These are phyloP conservation scores for Calonectria leucothoes DNA, from an alignment of 2,329 filamentous ascomycete species.

Conservation along the genomic window DNA sequence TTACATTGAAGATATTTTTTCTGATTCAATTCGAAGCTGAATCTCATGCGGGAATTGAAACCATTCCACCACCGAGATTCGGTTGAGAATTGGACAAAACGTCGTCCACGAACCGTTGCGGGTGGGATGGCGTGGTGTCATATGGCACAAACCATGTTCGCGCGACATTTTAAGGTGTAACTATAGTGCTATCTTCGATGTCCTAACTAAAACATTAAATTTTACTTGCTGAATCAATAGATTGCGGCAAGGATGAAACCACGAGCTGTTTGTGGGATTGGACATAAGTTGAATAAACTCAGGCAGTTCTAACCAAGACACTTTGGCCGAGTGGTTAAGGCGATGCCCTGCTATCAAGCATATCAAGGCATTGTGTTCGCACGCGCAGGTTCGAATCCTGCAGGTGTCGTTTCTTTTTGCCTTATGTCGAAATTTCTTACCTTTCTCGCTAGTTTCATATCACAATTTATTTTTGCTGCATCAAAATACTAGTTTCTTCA, in stretches of 20 bases:
- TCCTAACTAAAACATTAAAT: not conserved
- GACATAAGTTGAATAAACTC: too few relatives aligned
- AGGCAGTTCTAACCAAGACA: not conserved
- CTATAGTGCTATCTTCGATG: not conserved
- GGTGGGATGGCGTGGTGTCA: not conserved
- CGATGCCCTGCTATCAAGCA: conserved; percentile 6
- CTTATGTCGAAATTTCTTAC: too few relatives aligned
- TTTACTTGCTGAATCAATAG: not conserved
- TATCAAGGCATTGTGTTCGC: conserved; percentile 8
- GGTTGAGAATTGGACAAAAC: not conserved
- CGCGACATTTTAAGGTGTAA: accelerated
- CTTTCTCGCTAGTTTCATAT: too few relatives aligned
- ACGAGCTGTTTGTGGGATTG: too few relatives aligned
- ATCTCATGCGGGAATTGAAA: not conserved
- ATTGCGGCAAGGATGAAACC: not conserved
- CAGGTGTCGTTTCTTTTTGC: not conserved
- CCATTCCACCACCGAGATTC: not conserved
- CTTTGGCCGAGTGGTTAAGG: conserved; percentile 9
- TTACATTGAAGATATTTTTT: not conserved
- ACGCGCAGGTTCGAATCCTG: conserved; percentile 8
- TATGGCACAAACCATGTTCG: not conserved
- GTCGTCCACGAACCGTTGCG: too few relatives aligned
- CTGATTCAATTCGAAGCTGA: not conserved
- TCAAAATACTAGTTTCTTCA: not conserved
- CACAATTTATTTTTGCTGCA: not conserved